A percentile compares a stretch with the other conserved stretches of the same genome.
phyloP scores from a whole-genome alignment of 1,139 yeast species.

The Yamadazyma atlantica region DNA sequence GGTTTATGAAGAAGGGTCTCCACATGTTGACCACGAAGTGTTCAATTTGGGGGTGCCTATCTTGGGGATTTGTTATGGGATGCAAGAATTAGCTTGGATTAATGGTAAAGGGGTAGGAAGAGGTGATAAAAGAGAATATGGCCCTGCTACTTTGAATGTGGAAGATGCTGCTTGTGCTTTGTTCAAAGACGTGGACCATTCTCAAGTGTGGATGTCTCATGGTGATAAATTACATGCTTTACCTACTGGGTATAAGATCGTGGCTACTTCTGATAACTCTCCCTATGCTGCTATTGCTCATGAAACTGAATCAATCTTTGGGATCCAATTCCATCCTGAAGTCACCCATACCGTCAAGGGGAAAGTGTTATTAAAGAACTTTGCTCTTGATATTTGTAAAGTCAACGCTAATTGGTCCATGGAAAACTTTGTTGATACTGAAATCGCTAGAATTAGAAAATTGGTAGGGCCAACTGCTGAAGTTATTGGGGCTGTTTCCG shows the following conservation, averaged over 20 bases:
- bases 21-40: slow-evolving; percentile 94
- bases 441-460: slow-evolving; percentile 84
- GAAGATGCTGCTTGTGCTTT: slow-evolving; percentile 66
- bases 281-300: slow-evolving; percentile 94
- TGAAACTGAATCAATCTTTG: slow-evolving; percentile 71
- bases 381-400: slow-evolving; percentile 87
- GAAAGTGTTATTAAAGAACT: slow-evolving; percentile 80
- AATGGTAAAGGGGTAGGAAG: slow-evolving; percentile 94
- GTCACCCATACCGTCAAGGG: slow-evolving; percentile 96
- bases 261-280: slow-evolving; percentile 91
- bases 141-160: slow-evolving; percentile 88
- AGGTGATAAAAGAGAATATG: slow-evolving; percentile 98
- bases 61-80: slow-evolving; percentile 97
- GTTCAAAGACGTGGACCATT: slow-evolving; percentile 86
- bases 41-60: slow-evolving; percentile 91
- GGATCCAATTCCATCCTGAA: slow-evolving; percentile 99
- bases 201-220: slow-evolving; percentile 99
- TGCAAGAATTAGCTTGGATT: slow-evolving; percentile 99
- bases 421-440: slow-evolving; percentile 97
- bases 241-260: slow-evolving; percentile 85
- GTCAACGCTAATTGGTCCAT: slow-evolving; percentile 93
- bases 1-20: slow-evolving; percentile 91
- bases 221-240: slow-evolving; percentile 92
- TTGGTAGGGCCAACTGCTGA: slow-evolving; percentile 97
- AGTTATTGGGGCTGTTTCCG: slow-evolving; percentile 99